Evolutionary conservation across 2,329 filamentous ascomycete genomes (phyloP), one percentile per base, ranked within the genome.

Genomic region (Aaosphaeria pasadenensis): DNA sequence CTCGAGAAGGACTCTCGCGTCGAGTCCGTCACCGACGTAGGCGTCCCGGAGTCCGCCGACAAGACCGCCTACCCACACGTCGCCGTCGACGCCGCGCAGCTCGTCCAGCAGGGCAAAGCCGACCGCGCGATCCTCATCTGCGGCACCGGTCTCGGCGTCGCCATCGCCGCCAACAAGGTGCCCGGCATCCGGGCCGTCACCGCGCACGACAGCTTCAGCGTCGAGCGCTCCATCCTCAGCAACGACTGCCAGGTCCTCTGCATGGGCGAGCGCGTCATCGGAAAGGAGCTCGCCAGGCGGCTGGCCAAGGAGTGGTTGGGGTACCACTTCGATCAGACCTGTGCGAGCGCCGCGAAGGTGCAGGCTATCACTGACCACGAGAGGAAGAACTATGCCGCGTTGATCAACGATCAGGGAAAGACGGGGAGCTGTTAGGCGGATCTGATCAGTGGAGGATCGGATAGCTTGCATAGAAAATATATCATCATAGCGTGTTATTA

Each of bases 241-340:
- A 95, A 95, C 70, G 86, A 95, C 67, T 88, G 89, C 3, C 89
- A 95, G 73, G 89, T 95, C 31, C 74, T 95, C 52, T 95, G 90
- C 67, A 86, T 95, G 77, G 89, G 89, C 0, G 87, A 95, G 79
- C 76, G 89, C 24, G 89, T 95, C 0, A 81, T 95, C 40, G 89
- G 90, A 0, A 68, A 94, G 42, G 90, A 95, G 74, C 72, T 95
- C 39, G 89, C 89, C 39, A 81, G 89, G 59, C 77, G 88, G 61
- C 68, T 95, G 58, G 89, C 84, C 0, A 84, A 79, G 66, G 89
- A 95, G 76, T 95, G 89, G 89, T 68, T 95, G 32, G 86, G 83
- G n/a, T 91, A 94, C 70, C 77, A 83, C 50, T 94, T 94, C 71
- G 89, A 95, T 69, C 75, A 79, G 39, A 73, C 71, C 50, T 86